phyloP scores from a whole-genome alignment of 345 rosid genomes.

The Rubroshorea leprosula region DNA sequence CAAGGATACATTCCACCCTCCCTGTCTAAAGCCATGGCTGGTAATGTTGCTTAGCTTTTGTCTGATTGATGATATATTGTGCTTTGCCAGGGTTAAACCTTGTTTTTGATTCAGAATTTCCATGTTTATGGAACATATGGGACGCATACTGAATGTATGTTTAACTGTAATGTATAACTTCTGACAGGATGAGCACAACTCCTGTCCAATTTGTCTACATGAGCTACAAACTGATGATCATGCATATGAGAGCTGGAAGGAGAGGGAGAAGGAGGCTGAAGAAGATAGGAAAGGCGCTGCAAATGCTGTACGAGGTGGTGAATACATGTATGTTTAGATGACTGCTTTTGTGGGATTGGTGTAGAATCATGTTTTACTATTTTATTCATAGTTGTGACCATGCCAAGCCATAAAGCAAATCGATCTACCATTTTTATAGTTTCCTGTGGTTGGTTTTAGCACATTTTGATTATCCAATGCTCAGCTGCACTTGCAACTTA shows the following conservation, averaged over 20 bases:
- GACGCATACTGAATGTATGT: not conserved
- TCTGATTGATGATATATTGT: conserved; percentile 2
- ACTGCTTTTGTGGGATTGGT: conserved; percentile 7
- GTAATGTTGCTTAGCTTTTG: conserved; percentile 30
- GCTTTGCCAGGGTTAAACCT: not conserved
- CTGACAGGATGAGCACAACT: conserved; percentile 86
- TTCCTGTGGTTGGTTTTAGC: not conserved
- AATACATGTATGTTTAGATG: conserved; percentile 78
- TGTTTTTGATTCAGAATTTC: not conserved
- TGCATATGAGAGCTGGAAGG: conserved; percentile 90
- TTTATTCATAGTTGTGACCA: conserved; percentile 3
- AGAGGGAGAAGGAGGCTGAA: conserved; percentile 78
- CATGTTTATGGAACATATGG: not conserved
- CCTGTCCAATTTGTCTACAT: conserved; percentile 91
- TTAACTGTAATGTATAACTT: too few relatives aligned
- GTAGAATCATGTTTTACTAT: not conserved
- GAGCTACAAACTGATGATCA: conserved; percentile 90
- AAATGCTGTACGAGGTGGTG: conserved; percentile 88
- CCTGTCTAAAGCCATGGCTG: conserved; percentile 99
- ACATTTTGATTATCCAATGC: not conserved
- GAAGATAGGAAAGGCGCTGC: conserved; percentile 92
- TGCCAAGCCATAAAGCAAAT: not conserved
- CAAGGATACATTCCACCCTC: conserved; percentile 89
- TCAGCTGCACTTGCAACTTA: not conserved
- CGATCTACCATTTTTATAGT: not conserved